phyloP scores from a whole-genome alignment of 768 basidiomycete genomes.

The Lyophyllum shimeji region DNA sequence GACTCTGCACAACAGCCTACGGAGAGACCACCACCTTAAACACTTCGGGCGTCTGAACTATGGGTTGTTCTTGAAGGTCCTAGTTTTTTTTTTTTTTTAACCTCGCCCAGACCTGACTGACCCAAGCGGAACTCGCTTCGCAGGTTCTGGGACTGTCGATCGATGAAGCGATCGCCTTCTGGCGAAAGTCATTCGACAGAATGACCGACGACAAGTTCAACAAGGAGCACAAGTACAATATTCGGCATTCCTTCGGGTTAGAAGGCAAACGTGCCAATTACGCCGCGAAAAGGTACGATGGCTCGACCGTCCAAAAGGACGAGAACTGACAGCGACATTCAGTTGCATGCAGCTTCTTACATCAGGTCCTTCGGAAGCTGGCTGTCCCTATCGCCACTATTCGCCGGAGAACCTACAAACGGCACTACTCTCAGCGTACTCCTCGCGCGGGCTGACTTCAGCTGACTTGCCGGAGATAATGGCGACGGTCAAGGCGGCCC shows the following conservation, averaged over 20 bases:
- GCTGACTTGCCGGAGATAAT: slow-evolving; percentile 82
- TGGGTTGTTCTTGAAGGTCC: slow-evolving; percentile 92
- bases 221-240: slow-evolving; percentile 97
- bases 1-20: slow-evolving; percentile 77
- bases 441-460: slow-evolving; percentile 59
- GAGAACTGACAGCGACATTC: slow-evolving; percentile 7
- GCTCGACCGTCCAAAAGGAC: slow-evolving; percentile 9
- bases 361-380: slow-evolving; percentile 60
- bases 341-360: slow-evolving; percentile 92
- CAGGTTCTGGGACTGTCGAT: slow-evolving; percentile 92
- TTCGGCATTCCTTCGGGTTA: slow-evolving; percentile 91
- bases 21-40: slow-evolving; percentile 82
- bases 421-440: slow-evolving; percentile 69
- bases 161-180: slow-evolving; percentile 92
- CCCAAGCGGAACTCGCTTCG: neutral
- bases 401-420: slow-evolving; percentile 79
- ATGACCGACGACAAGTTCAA: slow-evolving; percentile 95
- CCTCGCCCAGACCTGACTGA: neutral
- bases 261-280: slow-evolving; percentile 97
- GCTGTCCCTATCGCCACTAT: slow-evolving; percentile 94
- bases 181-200: slow-evolving; percentile 82
- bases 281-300: slow-evolving; percentile 78
- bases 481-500: slow-evolving; percentile 70
- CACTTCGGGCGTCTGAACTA: slow-evolving; percentile 92
- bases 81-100: neutral